Evolutionary conservation across 1,284 basidiomycete genomes (phyloP).

Genomic region (Termitomyces sp.): DNA sequence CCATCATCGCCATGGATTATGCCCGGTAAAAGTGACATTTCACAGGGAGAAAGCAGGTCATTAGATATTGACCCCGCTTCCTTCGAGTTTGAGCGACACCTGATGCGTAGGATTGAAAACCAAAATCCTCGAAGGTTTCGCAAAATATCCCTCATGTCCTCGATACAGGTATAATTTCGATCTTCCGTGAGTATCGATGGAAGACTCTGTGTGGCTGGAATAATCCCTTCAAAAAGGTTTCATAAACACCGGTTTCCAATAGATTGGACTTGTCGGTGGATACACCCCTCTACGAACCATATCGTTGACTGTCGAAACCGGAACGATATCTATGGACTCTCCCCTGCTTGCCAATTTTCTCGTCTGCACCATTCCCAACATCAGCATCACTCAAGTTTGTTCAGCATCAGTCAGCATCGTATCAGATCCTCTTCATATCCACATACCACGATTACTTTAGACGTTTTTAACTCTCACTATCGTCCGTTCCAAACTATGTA

Average conservation of each 20-base stretch:
- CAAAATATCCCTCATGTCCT: conserved; percentile 12
- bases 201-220: not conserved
- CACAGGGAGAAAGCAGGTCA: conserved; percentile 26
- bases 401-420: conserved; percentile 11
- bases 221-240: not conserved
- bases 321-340: conserved; percentile 1
- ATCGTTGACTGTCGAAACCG: not conserved
- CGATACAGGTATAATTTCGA: conserved; percentile 14
- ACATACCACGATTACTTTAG: conserved; percentile 11
- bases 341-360: conserved; percentile 2
- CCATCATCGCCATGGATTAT: conserved; percentile 31
- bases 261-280: conserved; percentile 9
- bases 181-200: not conserved
- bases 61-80: conserved; percentile 26
- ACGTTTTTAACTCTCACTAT: conserved; percentile 12
- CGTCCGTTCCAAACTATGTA: conserved; percentile 15
- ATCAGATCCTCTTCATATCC: conserved; percentile 13
- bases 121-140: conserved; percentile 22
- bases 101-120: conserved; percentile 33
- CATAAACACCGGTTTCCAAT: conserved; percentile 2
- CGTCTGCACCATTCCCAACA: conserved; percentile 14
- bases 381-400: conserved; percentile 15
- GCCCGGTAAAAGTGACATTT: conserved; percentile 25
- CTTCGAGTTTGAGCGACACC: conserved; percentile 32
- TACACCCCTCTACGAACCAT: conserved; percentile 1